Percentiles rank a stretch among this genome's conserved stretches.
These are phyloP conservation scores for Cladosporium sp. DNA, from an alignment of 2,329 filamentous ascomycete genomes.

Conservation along the genomic window DNA sequence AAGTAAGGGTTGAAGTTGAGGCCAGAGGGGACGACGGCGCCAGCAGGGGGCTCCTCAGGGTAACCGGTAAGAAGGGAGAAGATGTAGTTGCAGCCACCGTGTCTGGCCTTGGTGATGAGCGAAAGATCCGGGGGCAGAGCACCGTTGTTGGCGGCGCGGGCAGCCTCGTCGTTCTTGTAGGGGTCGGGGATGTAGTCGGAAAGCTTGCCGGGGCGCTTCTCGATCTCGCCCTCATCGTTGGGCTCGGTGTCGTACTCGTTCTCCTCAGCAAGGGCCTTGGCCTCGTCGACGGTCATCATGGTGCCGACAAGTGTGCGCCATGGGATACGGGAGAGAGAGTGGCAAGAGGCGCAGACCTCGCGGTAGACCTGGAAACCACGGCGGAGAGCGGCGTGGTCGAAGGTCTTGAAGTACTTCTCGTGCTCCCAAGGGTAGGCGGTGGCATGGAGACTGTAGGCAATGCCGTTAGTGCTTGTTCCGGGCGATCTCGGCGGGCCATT, in stretches of 20 bases:
- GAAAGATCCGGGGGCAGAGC: conserved; percentile 96
- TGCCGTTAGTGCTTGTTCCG: conserved; percentile 18
- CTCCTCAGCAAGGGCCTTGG: conserved; percentile 95
- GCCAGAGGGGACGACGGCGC: conserved; percentile 78
- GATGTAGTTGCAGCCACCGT: conserved; percentile 98
- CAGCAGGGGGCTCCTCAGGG: conserved; percentile 91
- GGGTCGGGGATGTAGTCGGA: conserved; percentile 93
- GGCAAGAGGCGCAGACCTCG: conserved; percentile 96
- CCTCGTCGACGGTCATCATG: conserved; percentile 94
- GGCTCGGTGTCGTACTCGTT: conserved; percentile 98
- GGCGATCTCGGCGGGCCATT: conserved; percentile 7
- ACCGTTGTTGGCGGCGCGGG: conserved; percentile 96
- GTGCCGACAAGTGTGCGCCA: conserved; percentile 90
- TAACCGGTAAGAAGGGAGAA: conserved; percentile 96
- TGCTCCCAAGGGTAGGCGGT: conserved; percentile 96
- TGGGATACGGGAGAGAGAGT: conserved; percentile 91
- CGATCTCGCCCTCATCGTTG: conserved; percentile 95
- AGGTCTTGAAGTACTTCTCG: conserved; percentile 87
- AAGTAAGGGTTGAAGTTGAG: conserved; percentile 99
- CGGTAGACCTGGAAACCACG: conserved; percentile 99
- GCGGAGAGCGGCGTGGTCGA: conserved; percentile 95
- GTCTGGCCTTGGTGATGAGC: conserved; percentile 94
- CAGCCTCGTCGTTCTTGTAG: conserved; percentile 99
- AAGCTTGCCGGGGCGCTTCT: conserved; percentile 97
- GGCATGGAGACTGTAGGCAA: conserved; percentile 72